Conservation (phyloP, 768 basidiomycete species). For the Sporobolomyces roseus region DNA sequence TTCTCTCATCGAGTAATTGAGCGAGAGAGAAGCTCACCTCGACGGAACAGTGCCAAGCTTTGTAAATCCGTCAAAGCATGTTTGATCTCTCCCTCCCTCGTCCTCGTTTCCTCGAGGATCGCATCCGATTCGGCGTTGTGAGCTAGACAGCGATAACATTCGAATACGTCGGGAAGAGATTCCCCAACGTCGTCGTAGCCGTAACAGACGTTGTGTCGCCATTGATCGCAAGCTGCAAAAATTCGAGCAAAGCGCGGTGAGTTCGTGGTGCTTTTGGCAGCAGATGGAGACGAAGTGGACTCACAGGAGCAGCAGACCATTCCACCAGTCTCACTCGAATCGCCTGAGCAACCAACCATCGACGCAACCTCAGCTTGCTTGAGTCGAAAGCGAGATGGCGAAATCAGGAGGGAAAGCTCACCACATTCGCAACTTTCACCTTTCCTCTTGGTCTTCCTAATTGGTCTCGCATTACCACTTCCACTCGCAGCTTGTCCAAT, state of each 20-base stretch:
- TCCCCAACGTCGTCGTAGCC: slow-evolving; percentile 12
- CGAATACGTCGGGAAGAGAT: slow-evolving; percentile 25
- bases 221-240: slow-evolving; percentile 31
- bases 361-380: background rate
- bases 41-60: slow-evolving; percentile 31
- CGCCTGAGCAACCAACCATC: slow-evolving; percentile 1
- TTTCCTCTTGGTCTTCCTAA: background rate
- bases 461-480: background rate
- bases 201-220: slow-evolving; percentile 36
- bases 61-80: slow-evolving; percentile 25
- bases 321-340: slow-evolving; percentile 15
- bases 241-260: too few relatives aligned
- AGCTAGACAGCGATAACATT: slow-evolving; percentile 35
- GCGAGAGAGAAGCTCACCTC: slow-evolving; percentile 13
- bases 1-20: too few relatives aligned
- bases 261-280: too few relatives aligned
- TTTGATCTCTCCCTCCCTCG: slow-evolving; percentile 21
- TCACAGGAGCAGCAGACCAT: slow-evolving; percentile 31
- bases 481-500: background rate
- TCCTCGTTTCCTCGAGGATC: background rate
- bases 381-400: background rate
- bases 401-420: background rate
- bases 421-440: slow-evolving; percentile 30
- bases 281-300: background rate
- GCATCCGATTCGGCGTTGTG: background rate